A percentile compares a stretch with the other conserved stretches of the same genome.
phyloP scores from a whole-genome alignment of 106 monocot species.

The Dioscorea alata region DNA sequence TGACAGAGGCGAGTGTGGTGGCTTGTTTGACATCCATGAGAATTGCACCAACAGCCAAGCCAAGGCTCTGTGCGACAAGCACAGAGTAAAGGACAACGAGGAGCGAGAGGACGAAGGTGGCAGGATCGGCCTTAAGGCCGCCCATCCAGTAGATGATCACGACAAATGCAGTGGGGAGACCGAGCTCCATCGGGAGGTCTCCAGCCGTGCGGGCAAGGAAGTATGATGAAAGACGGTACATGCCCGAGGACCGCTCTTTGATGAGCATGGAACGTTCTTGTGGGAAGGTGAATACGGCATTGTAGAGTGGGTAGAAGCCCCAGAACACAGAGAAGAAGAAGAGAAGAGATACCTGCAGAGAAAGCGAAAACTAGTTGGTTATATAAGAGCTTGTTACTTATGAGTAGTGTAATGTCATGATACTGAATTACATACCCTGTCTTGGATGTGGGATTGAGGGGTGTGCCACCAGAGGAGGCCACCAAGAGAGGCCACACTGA shows the following conservation, averaged over 20 bases:
- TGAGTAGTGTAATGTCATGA: neutral
- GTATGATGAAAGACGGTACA: conserved; percentile 84
- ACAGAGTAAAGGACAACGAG: conserved; percentile 56
- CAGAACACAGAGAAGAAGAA: conserved; percentile 90
- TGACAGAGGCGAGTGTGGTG: conserved; percentile 79
- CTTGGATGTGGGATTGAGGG: conserved; percentile 4
- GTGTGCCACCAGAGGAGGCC: conserved; percentile 33
- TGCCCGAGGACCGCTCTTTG: conserved; percentile 63
- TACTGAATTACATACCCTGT: conserved; percentile 7
- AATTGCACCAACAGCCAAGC: conserved; percentile 68
- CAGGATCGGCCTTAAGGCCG: conserved; percentile 47
- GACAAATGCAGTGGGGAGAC: conserved; percentile 70
- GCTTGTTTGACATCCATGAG: conserved; percentile 86
- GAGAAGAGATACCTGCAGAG: conserved; percentile 46
- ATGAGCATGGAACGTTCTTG: conserved; percentile 51
- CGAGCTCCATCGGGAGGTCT: conserved; percentile 85
- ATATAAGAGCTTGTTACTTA: neutral
- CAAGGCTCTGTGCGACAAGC: conserved; percentile 69
- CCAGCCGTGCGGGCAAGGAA: conserved; percentile 66
- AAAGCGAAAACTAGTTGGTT: neutral
- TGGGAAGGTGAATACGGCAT: conserved; percentile 84
- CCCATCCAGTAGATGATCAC: conserved; percentile 87
- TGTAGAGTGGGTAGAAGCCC: conserved; percentile 90
- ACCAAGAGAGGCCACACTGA: conserved; percentile 11
- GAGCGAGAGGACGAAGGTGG: conserved; percentile 48